Evolutionary conservation across 352 stramenopile genomes (phyloP).

Genomic region (Phytophthora tentaculata): DNA sequence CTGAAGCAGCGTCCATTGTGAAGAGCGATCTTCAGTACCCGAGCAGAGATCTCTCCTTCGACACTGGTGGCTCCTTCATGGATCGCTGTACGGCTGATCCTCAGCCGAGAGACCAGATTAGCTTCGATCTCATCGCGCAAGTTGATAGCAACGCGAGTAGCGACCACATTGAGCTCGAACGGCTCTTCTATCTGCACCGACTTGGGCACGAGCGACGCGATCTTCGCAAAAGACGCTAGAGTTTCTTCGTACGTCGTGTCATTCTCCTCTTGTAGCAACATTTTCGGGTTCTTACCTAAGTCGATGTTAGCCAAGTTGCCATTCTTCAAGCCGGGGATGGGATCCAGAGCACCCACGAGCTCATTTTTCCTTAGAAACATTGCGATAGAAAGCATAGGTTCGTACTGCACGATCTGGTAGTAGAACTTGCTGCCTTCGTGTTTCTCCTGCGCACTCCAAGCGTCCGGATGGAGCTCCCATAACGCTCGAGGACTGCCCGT

Average conservation of each 20-base stretch:
- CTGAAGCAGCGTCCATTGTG: slow-evolving; percentile 90
- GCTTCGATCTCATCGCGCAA: slow-evolving; percentile 74
- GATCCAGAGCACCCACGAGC: slow-evolving; percentile 79
- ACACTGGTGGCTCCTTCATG: slow-evolving; percentile 57
- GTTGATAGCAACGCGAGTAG: slow-evolving; percentile 66
- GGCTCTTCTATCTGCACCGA: slow-evolving; percentile 60
- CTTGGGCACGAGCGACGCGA: slow-evolving; percentile 70
- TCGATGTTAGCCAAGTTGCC: slow-evolving; percentile 76
- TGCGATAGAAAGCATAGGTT: slow-evolving; percentile 55
- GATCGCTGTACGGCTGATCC: slow-evolving; percentile 65
- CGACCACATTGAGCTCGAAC: slow-evolving; percentile 63
- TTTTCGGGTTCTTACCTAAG: slow-evolving; percentile 67
- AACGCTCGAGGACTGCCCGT: slow-evolving; percentile 71
- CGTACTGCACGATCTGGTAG: slow-evolving; percentile 72
- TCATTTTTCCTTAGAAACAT: slow-evolving; percentile 89
- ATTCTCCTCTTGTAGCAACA: slow-evolving; percentile 53
- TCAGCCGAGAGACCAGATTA: slow-evolving; percentile 65
- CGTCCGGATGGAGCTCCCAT: slow-evolving; percentile 61
- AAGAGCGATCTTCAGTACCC: slow-evolving; percentile 84
- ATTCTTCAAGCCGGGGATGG: slow-evolving; percentile 76
- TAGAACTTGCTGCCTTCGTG: slow-evolving; percentile 69
- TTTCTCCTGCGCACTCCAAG: slow-evolving; percentile 63
- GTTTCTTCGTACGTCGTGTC: slow-evolving; percentile 56
- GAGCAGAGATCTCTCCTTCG: slow-evolving; percentile 70
- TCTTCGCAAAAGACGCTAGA: slow-evolving; percentile 60